phyloP scores from a whole-genome alignment of 2,329 filamentous ascomycete genomes.

The Apiospora marii region DNA sequence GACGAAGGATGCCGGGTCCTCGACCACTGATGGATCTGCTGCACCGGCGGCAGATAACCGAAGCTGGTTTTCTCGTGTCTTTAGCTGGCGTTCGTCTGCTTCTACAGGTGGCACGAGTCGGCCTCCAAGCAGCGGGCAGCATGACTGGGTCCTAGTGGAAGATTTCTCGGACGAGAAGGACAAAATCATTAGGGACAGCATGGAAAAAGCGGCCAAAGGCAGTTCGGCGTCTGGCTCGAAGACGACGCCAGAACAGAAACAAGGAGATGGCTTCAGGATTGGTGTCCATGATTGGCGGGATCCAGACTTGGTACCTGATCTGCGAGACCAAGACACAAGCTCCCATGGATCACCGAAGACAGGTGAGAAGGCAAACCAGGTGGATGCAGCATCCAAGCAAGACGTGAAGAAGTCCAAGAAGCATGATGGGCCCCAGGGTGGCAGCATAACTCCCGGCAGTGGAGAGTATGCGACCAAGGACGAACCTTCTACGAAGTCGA shows the following conservation, averaged over 20 bases:
- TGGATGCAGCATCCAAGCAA: conserved; percentile 28
- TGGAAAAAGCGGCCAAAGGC: conserved; percentile 46
- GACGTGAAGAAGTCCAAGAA: conserved; percentile 37
- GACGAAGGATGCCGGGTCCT: conserved; percentile 37
- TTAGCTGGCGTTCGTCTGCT: conserved; percentile 39
- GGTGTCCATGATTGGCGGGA: conserved; percentile 90
- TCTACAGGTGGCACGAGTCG: conserved; percentile 51
- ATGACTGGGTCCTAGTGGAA: conserved; percentile 76
- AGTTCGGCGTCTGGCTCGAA: conserved; percentile 37
- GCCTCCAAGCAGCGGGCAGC: conserved; percentile 75
- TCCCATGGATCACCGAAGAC: conserved; percentile 41
- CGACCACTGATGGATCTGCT: conserved; percentile 32
- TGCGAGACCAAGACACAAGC: neutral
- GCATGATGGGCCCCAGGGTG: conserved; percentile 60
- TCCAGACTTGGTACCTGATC: conserved; percentile 66
- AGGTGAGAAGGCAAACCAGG: conserved; percentile 33
- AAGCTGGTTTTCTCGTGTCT: conserved; percentile 56
- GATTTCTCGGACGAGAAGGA: conserved; percentile 68
- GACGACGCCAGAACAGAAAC: conserved; percentile 30
- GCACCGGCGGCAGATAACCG: conserved; percentile 33
- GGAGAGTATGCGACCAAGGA: conserved; percentile 68
- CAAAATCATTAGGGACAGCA: conserved; percentile 50
- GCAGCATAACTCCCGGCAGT: conserved; percentile 75
- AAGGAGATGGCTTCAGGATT: conserved; percentile 74
- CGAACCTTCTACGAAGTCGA: conserved; percentile 32